A percentile compares a stretch with the other conserved stretches of the same genome.
Evolutionary conservation across 108 stramenopile genomes (phyloP).

Genomic region (Chaetoceros muelleri): DNA sequence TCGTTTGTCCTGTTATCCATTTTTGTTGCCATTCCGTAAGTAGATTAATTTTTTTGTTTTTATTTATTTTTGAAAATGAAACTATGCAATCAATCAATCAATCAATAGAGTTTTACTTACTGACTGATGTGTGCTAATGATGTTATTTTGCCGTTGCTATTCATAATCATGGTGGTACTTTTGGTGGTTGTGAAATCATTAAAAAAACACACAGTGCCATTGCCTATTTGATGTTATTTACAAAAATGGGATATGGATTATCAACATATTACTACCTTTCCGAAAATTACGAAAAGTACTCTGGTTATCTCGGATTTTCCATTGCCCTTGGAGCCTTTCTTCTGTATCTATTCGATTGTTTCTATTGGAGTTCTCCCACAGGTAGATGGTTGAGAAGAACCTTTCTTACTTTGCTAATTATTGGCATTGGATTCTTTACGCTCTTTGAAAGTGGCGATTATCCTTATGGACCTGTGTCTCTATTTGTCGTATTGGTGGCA

Average conservation of each 20-base stretch:
- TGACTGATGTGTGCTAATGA: too few species aligned
- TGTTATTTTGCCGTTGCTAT: too few species aligned
- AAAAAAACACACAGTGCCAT: too few species aligned
- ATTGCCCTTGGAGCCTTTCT: neutral
- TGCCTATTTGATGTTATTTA: neutral
- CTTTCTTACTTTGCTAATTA: neutral
- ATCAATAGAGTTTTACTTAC: too few species aligned
- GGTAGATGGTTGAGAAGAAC: neutral
- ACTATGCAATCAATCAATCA: too few species aligned
- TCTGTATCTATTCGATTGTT: neutral
- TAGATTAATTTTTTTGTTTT: too few species aligned
- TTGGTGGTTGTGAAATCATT: too few species aligned
- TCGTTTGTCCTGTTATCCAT: neutral
- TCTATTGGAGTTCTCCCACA: neutral
- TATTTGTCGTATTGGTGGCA: conserved; percentile 33
- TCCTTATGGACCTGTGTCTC: conserved; percentile 40
- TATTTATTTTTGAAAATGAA: too few species aligned
- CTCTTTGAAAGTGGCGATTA: conserved; percentile 16
- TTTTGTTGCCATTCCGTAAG: neutral
- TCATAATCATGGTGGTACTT: too few species aligned
- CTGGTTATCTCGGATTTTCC: neutral
- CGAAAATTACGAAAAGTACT: neutral
- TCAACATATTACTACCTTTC: neutral
- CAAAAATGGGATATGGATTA: neutral
- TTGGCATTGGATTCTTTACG: neutral